phyloP scores from a whole-genome alignment of 495 filamentous ascomycete genomes.

The Talaromyces proteolyticus region DNA sequence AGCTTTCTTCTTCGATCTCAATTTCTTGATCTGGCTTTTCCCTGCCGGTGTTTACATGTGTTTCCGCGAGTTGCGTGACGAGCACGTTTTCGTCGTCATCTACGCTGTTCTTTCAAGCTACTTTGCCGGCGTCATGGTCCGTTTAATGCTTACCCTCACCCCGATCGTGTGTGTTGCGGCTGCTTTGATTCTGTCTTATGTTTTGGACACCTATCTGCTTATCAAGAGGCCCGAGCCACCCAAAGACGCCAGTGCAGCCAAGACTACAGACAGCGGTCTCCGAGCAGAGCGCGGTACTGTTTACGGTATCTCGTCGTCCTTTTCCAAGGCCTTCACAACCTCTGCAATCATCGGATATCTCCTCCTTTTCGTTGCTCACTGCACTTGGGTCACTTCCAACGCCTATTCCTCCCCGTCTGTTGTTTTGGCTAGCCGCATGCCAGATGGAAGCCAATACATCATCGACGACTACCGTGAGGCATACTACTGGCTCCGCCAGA shows the following conservation, averaged over 20 bases:
- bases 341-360: slow-evolving; percentile 70
- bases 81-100: slow-evolving; percentile 98
- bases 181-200: slow-evolving; percentile 80
- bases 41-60: slow-evolving; percentile 98
- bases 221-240: slow-evolving; percentile 39
- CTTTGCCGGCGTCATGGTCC: slow-evolving; percentile 99
- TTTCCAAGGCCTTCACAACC: slow-evolving; percentile 75
- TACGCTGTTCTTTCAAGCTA: slow-evolving; percentile 94
- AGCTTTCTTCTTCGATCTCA: slow-evolving; percentile 98
- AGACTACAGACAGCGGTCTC: slow-evolving; percentile 47
- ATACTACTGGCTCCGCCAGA: slow-evolving; percentile 99
- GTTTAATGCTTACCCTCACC: slow-evolving; percentile 95
- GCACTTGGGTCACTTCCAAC: slow-evolving; percentile 99
- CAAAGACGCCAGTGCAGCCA: slow-evolving; percentile 41
- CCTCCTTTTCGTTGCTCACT: slow-evolving; percentile 91
- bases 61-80: slow-evolving; percentile 87
- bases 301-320: slow-evolving; percentile 74
- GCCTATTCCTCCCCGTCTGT: slow-evolving; percentile 98
- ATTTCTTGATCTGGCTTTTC: slow-evolving; percentile 98
- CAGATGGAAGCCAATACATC: slow-evolving; percentile 95
- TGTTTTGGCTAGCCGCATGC: slow-evolving; percentile 84
- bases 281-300: slow-evolving; percentile 66
- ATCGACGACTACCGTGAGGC: slow-evolving; percentile 99
- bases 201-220: slow-evolving; percentile 77
- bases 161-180: slow-evolving; percentile 95